Evolutionary conservation across 768 basidiomycete genomes (phyloP), one percentile per base, ranked within the genome.

Genomic region (Grammothele lineata): DNA sequence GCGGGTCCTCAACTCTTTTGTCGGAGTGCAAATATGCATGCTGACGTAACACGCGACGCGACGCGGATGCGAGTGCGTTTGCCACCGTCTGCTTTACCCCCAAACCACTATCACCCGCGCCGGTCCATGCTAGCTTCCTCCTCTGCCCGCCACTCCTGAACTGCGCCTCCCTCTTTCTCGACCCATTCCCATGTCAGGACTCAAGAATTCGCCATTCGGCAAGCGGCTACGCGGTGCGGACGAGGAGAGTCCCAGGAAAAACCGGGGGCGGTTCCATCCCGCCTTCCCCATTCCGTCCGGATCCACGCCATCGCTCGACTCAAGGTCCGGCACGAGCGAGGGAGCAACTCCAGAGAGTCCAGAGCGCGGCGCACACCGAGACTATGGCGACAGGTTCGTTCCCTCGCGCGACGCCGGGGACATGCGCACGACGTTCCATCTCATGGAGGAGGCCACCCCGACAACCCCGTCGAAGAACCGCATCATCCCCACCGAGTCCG

Each of bases 161-260:
- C n/a, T n/a, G 12, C 21, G 5, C 24, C 17, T 10, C 11, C 5
- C 25, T 43, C 11, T 45, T 43, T 22, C 24, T n/a, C 44, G 23
- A 43, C 27, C 8, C 27, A 30, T 14, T 7, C 8, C 27, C 27
- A 87, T 87, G 85, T 82, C 85, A 48, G 78, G 79, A 45, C 76
- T 89, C 67, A 87, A 85, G 72, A 88, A 89, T 67, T 88, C 87
- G 59, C 85, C 84, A 1, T 90, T 87, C 66, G 87, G 85, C 35
- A 90, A 89, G 61, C 80, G 87, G 11, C 73, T 90, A n/a, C 80
- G 87, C 35, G 83, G 83, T 12, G 62, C 64, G 18, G 83, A 84
- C 48, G 78, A 82, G 42, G 74, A 74, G 34, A 64, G 72, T 3
- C 78, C 76, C 0, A 63, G 77, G 44, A 68, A 78, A 55, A 76